Conservation (phyloP, 345 rosid species). For the Rhodomyrtus tomentosa region DNA sequence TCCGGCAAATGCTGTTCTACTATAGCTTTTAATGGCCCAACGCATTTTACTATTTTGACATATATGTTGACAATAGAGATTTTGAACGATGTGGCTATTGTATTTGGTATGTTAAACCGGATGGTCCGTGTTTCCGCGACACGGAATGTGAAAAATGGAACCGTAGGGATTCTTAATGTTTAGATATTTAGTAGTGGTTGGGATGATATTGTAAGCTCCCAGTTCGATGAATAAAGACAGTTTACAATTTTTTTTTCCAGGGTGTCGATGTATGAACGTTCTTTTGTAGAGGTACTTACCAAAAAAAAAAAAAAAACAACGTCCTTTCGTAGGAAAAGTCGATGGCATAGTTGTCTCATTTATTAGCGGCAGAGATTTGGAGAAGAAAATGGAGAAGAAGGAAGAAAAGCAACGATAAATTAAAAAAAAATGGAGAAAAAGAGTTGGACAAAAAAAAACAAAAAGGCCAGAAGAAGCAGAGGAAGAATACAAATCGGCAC, state of each 20-base stretch:
- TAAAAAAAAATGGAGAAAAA: no score
- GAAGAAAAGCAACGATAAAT: no score
- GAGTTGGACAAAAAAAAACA: no score
- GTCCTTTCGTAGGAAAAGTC: no score
- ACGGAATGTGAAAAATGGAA: background rate
- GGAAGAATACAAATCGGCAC: no score
- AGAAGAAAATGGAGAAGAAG: no score
- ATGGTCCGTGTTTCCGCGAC: background rate
- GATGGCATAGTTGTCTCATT: no score
- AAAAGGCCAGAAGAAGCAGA: no score
- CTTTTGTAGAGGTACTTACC: background rate
- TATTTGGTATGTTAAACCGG: background rate
- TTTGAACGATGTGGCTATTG: background rate
- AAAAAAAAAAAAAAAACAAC: no score
- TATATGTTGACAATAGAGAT: background rate
- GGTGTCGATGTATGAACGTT: background rate
- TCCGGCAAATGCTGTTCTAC: background rate
- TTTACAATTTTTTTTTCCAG: background rate
- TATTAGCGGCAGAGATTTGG: no score
- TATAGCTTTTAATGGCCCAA: background rate
- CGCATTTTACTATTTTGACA: background rate
- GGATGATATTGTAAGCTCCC: background rate
- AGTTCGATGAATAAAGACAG: background rate
- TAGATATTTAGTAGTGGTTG: background rate
- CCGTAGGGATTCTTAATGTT: background rate